Conservation (phyloP, 2,329 filamentous ascomycete genomes). For the Colletotrichum cereale region DNA sequence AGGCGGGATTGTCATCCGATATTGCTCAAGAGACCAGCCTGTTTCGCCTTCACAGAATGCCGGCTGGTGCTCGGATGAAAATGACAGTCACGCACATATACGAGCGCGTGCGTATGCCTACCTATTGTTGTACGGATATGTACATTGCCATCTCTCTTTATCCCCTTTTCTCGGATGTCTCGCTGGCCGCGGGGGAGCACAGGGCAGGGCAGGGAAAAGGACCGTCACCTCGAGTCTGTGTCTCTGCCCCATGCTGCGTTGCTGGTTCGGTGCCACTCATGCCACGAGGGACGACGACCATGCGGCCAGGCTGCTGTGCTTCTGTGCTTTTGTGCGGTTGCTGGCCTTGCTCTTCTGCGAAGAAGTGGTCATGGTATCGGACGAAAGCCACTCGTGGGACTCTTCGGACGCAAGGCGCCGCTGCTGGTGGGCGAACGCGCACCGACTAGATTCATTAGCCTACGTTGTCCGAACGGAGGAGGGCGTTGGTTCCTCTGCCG, state of each 20-base stretch:
- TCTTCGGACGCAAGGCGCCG: conserved; percentile 22
- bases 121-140: neutral
- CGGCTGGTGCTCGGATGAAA: conserved; percentile 24
- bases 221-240: neutral
- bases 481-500: conserved; percentile 16
- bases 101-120: conserved; percentile 12
- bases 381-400: neutral
- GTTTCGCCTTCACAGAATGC: neutral
- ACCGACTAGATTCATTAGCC: neutral
- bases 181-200: neutral
- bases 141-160: neutral
- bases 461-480: neutral
- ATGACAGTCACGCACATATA: conserved; percentile 23
- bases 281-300: conserved; percentile 13
- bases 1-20: conserved; percentile 17
- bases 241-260: neutral
- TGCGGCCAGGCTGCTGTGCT: neutral
- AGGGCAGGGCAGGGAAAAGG: neutral
- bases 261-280: conserved; percentile 11
- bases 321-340: neutral
- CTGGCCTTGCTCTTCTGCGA: neutral
- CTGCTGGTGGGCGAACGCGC: neutral
- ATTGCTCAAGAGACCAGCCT: neutral
- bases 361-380: conserved; percentile 8
- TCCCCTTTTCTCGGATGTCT: neutral